Base-by-base conservation (phyloP, 2,329 filamentous ascomycete species). In the Penicillium sp. region DNA sequence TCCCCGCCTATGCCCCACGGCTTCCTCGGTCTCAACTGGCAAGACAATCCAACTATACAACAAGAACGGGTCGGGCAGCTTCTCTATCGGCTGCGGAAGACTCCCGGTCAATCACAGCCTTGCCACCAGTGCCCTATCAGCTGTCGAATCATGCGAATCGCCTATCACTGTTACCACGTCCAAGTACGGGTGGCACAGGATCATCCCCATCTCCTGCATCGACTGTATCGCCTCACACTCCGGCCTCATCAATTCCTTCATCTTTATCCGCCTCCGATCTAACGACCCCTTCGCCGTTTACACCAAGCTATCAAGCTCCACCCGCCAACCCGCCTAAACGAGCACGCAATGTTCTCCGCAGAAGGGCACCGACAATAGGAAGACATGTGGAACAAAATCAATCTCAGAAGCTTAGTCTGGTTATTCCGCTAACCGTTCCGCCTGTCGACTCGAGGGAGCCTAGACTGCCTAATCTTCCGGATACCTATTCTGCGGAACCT, bases 311-410 rank as follows among this genome's bases (percentile, higher is more conserved):
- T 38, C 65, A 65, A 56, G 56, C 59, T 6, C 56, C 65, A 50
- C 59, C 67, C 6, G 65, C 65, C 35, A 71, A 70, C 51, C 57
- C 67, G 6, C 65, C 66, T 28, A 71, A 72, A 63, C 72, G 70
- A 49, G 67, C 71, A 44, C 73, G 76, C 53, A 80, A 81, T 64
- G 72, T 80, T 58, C 69, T 81, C 53, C 76, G 79, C 58, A 73
- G 79, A 58, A 81, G 76, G 64, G 75, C 77, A 38, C 76, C 79
- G 3, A 78, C 73, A 59, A 79, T 79, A 68, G 76, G 75, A 42
- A 75, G 75, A 55, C 70, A 76, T 66, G 68, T 63, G 38, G 72
- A 65, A 40, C 67, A 67, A 22, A 67, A 26, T 40, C 65, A 62
- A 62, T 57, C 59, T 9, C 68, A 73, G 59, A 75, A 72, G 22